phyloP scores from a whole-genome alignment of 1,284 basidiomycete species.

The Neolentinus lepideus region DNA sequence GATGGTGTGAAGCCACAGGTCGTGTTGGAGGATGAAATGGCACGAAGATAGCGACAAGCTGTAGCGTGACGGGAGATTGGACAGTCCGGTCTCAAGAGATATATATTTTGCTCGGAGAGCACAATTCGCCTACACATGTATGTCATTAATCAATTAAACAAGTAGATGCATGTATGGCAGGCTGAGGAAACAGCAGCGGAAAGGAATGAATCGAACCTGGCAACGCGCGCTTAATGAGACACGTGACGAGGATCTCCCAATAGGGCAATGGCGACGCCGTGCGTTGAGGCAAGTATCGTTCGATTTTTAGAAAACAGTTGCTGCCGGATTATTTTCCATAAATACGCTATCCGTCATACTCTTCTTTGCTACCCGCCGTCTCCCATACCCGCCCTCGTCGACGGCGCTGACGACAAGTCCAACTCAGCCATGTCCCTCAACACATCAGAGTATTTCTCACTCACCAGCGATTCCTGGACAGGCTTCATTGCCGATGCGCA shows the following conservation, averaged over 20 bases:
- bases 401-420: background rate
- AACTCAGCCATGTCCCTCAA: slow-evolving; percentile 30
- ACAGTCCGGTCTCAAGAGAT: too few relatives aligned
- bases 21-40: too few relatives aligned
- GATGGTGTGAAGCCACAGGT: too few relatives aligned
- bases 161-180: background rate
- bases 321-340: background rate
- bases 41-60: too few relatives aligned
- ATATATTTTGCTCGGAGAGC: too few relatives aligned
- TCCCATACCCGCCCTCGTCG: background rate
- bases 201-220: too few relatives aligned
- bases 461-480: slow-evolving; percentile 35
- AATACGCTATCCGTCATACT: background rate
- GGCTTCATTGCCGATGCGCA: slow-evolving; percentile 38
- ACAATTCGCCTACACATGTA: too few relatives aligned
- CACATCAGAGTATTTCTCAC: slow-evolving; percentile 15
- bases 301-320: background rate
- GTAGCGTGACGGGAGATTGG: too few relatives aligned
- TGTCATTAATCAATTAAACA: too few relatives aligned
- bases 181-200: too few relatives aligned
- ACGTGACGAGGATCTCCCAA: background rate
- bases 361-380: background rate
- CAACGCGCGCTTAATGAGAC: background rate
- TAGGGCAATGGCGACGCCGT: background rate
- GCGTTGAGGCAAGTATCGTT: background rate